phyloP scores from a whole-genome alignment of 192 early-diverging fungal genomes.

The Paraglomus brasilianum region DNA sequence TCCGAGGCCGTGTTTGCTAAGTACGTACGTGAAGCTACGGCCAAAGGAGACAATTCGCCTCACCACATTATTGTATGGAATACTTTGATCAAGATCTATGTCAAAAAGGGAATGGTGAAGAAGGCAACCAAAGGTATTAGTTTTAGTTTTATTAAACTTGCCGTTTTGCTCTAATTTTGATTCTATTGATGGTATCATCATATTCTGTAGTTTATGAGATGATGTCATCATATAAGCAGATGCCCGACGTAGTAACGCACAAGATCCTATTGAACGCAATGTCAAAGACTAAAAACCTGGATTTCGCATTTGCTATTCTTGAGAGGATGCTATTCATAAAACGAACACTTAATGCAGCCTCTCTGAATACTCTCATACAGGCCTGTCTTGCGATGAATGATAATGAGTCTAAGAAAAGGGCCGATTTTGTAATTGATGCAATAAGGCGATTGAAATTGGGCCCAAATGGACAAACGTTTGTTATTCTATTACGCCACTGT shows the following conservation, averaged over 20 bases:
- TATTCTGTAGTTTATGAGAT: conserved; percentile 1
- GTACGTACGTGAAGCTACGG: conserved; percentile 1
- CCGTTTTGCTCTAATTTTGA: no score
- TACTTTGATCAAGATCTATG: conserved; percentile 3
- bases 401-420: background rate
- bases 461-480: conserved; percentile 18
- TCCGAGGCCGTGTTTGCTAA: conserved; percentile 8
- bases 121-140: conserved; percentile 4
- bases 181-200: no score
- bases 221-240: background rate
- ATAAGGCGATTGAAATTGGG: conserved; percentile 5
- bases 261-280: conserved; percentile 8
- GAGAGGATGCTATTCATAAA: conserved; percentile 3
- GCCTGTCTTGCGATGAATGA: background rate
- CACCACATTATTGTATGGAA: conserved; percentile 24
- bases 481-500: conserved; percentile 18
- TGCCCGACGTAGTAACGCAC: conserved; percentile 5
- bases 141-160: no score
- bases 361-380: conserved; percentile 3
- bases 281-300: background rate
- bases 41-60: background rate
- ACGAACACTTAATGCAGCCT: background rate
- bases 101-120: background rate
- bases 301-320: conserved; percentile 1
- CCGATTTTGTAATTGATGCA: background rate